Evolutionary conservation across 2,329 filamentous ascomycete genomes (phyloP).

Genomic region (Arthrocladium fulminans): DNA sequence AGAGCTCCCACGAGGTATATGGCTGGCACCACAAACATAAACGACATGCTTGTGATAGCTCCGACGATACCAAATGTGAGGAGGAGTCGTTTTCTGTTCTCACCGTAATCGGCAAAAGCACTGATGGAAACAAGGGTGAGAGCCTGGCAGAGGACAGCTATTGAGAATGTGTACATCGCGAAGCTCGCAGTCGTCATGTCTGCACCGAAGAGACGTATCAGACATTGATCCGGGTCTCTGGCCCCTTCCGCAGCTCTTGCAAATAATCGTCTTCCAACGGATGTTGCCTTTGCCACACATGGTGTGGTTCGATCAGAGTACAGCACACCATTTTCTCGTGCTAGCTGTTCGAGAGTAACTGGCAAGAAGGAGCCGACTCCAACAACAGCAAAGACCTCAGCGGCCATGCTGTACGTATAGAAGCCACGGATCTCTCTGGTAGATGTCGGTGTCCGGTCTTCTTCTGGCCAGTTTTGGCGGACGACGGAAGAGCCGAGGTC

Average conservation of each 20-base stretch:
- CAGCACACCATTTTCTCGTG: constrained; percentile 80
- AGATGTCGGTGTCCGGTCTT: constrained; percentile 78
- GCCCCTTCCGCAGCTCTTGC: constrained; percentile 4
- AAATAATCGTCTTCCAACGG: constrained; percentile 8
- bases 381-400: constrained; percentile 89
- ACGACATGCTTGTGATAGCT: constrained; percentile 73
- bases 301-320: constrained; percentile 60
- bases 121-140: constrained; percentile 67
- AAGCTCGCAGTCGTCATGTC: constrained; percentile 84
- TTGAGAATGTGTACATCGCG: constrained; percentile 92
- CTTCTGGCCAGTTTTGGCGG: constrained; percentile 58
- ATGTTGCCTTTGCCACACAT: constrained; percentile 48
- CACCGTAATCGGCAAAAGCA: constrained; percentile 67
- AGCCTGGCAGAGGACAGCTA: constrained; percentile 78
- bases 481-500: background rate
- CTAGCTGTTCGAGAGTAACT: constrained; percentile 83
- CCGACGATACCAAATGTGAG: constrained; percentile 71
- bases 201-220: constrained; percentile 64
- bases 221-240: constrained; percentile 52
- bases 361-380: constrained; percentile 81
- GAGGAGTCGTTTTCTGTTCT: constrained; percentile 71
- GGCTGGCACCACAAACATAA: constrained; percentile 65
- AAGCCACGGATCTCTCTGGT: constrained; percentile 74
- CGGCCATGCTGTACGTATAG: constrained; percentile 91
- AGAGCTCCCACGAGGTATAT: constrained; percentile 70